Evolutionary conservation across 2,329 filamentous ascomycete genomes (phyloP).

Genomic region (Chaetomium olivaceum): DNA sequence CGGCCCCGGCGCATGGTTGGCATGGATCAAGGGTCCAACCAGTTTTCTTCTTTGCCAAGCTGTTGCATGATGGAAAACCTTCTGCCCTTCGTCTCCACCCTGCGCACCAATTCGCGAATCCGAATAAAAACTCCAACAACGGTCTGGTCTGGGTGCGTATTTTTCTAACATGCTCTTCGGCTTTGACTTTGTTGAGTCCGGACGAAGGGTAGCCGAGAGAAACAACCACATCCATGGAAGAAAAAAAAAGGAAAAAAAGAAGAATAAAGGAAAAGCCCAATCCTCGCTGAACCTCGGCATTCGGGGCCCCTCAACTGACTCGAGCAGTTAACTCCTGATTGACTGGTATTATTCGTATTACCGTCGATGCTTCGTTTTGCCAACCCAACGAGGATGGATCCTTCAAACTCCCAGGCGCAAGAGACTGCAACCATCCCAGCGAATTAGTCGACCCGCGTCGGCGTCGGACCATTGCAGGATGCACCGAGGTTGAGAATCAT

Average conservation of each 20-base stretch:
- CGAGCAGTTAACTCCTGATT: too few species aligned
- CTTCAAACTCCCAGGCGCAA: not conserved
- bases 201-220: not conserved
- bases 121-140: not conserved
- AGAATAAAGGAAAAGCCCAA: too few species aligned
- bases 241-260: not conserved
- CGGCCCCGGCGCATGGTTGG: constrained; percentile 21
- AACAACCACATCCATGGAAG: not conserved
- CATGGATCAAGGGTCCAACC: constrained; percentile 21
- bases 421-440: constrained; percentile 3
- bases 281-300: not conserved
- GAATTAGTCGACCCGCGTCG: constrained; percentile 11
- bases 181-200: not conserved
- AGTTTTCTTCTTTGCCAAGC: constrained; percentile 11
- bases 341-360: too few species aligned
- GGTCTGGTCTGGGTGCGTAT: not conserved
- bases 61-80: constrained; percentile 21
- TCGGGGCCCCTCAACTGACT: too few species aligned
- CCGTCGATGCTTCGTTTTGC: not conserved
- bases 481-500: not conserved
- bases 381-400: too few species aligned
- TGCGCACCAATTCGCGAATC: constrained; percentile 32
- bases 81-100: constrained; percentile 21
- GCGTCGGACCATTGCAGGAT: constrained; percentile 13
- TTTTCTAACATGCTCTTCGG: not conserved